Conservation (phyloP, 177 flowering plant species). For the Vitis hybrid region DNA sequence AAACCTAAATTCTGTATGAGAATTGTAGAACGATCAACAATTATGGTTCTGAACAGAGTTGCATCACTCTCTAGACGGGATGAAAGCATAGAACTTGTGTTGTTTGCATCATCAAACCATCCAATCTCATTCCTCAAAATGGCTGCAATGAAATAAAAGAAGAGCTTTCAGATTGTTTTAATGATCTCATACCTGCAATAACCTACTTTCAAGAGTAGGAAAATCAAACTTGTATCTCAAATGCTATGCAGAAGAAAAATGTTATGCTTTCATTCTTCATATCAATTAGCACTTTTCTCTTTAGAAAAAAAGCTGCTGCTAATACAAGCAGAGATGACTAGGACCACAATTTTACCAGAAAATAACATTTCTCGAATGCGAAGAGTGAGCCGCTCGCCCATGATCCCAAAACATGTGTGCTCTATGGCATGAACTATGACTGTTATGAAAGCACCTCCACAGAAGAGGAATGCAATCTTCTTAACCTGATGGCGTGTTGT, state of each 20-base stretch:
- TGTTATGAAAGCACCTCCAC: slow-evolving; percentile 60
- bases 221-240: too few species aligned
- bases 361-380: slow-evolving; percentile 89
- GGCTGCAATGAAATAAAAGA: slow-evolving; percentile 45
- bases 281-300: too few species aligned
- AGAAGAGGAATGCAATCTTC: slow-evolving; percentile 69
- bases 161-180: not conserved
- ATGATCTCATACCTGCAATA: too few species aligned
- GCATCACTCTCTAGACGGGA: slow-evolving; percentile 88
- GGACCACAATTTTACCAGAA: slow-evolving; percentile 46
- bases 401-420: slow-evolving; percentile 75
- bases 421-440: slow-evolving; percentile 62
- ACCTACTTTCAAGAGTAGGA: too few species aligned
- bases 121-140: slow-evolving; percentile 90
- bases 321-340: not conserved
- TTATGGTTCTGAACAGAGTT: slow-evolving; percentile 62
- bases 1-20: slow-evolving; percentile 71
- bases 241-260: too few species aligned
- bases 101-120: slow-evolving; percentile 76
- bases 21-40: slow-evolving; percentile 76
- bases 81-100: slow-evolving; percentile 70
- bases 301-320: too few species aligned
- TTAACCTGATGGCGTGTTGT: slow-evolving; percentile 62
- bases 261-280: not conserved
- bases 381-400: slow-evolving; percentile 89